Base-by-base conservation (phyloP, 2,329 filamentous ascomycete species). In the Paraconiothyrium sp. region DNA sequence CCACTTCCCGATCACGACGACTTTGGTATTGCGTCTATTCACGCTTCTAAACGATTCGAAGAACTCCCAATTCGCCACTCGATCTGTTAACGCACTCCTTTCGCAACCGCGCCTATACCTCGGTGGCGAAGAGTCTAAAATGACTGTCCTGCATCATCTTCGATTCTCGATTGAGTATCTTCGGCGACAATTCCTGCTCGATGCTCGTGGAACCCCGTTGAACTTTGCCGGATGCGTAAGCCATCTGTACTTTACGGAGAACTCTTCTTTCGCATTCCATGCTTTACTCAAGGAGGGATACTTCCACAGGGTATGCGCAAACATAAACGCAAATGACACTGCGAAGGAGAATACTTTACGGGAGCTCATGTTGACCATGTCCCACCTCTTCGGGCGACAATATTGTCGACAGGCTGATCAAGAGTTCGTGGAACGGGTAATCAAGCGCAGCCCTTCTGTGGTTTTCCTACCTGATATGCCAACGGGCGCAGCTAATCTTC, bases 161-260 rank as follows among this genome's bases (percentile, higher is more conserved):
- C 86, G 92, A 3, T 94, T 94, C 75, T 93, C 91, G 0, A 91
- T 94, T 48, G 91, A 94, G 66, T 94, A 93, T 68, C 83, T 94
- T 0, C 85, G 90, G 22, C 83, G 89, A 39, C 89, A 93, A 67
- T 82, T 86, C 47, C 84, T 94, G 0, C 81, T 94, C 9, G 87
- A 86, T 3, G 75, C 80, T 0, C 73, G 79, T 1, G 92, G 91
- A 49, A 80, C 76, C 1, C 90, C 92, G 0, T 78, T 93, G 13
- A 92, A 94, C 72, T 92, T 94, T 72, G 86, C 91, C 0, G 88
- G 88, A 0, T 82, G 88, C 3, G 85, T 93, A 0, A 86, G 88
- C 0, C 90, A 93, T 76, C 79, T 94, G 1, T 93, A 93, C 79
- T 93, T 89, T 69, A 91, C 89, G 0, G 90, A 93, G 68, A 92